phyloP scores from a whole-genome alignment of 2,329 filamentous ascomycete genomes.

The Paracoccidioides lutzii region DNA sequence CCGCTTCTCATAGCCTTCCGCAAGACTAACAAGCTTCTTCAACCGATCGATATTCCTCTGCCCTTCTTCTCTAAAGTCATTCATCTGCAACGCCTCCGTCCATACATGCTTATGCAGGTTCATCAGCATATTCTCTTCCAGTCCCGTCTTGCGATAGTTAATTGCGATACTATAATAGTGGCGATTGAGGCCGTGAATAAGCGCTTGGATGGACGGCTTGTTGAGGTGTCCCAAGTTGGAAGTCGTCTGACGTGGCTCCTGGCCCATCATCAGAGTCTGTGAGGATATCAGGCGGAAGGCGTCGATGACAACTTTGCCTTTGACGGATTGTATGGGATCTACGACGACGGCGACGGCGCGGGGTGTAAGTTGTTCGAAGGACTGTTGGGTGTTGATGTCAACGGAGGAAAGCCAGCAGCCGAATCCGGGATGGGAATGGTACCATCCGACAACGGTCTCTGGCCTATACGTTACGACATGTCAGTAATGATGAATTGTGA shows the following conservation, averaged over 20 bases:
- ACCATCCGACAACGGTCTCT: conserved; percentile 97
- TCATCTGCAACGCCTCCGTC: conserved; percentile 96
- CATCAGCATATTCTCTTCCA: conserved; percentile 99
- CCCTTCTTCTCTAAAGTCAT: conserved; percentile 79
- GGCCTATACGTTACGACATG: conserved; percentile 45
- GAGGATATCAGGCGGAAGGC: conserved; percentile 98
- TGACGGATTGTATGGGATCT: conserved; percentile 97
- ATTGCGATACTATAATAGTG: conserved; percentile 99
- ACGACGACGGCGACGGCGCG: conserved; percentile 96
- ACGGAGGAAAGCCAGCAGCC: conserved; percentile 98
- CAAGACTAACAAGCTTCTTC: conserved; percentile 73
- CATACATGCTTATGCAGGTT: conserved; percentile 99
- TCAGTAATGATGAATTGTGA: not conserved
- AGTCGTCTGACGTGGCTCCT: conserved; percentile 93
- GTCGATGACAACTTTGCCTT: conserved; percentile 98
- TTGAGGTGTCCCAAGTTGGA: conserved; percentile 96
- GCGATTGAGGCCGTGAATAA: conserved; percentile 93
- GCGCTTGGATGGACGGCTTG: conserved; percentile 98
- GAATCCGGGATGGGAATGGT: conserved; percentile 97
- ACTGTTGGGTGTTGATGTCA: conserved; percentile 99
- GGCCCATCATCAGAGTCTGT: conserved; percentile 92
- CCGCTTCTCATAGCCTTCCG: conserved; percentile 95
- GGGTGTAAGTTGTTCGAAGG: conserved; percentile 96
- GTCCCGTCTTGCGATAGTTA: conserved; percentile 91
- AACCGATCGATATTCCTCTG: conserved; percentile 77